These are phyloP conservation scores for Pyrenochaeta sp. DNA, from an alignment of 2,329 filamentous ascomycete genomes.

Conservation along the genomic window DNA sequence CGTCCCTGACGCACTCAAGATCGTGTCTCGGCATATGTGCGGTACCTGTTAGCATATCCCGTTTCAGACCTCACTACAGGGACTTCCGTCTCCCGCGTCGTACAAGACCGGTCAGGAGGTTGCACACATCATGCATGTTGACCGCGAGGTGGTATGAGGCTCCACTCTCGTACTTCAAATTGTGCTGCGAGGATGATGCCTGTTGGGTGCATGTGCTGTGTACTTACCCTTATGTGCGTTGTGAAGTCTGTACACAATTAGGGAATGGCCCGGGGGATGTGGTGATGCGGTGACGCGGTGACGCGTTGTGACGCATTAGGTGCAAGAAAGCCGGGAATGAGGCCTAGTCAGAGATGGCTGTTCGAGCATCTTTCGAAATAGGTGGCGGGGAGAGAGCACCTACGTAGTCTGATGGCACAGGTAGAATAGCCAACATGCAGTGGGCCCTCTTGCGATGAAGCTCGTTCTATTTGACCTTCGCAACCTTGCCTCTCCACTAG, in stretches of 20 bases:
- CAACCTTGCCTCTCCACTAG: too few relatives aligned
- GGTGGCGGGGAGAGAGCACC: too few relatives aligned
- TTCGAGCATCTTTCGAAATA: too few relatives aligned
- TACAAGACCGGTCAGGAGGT: not conserved
- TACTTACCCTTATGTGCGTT: not conserved
- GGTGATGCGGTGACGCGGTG: not conserved
- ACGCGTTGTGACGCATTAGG: too few relatives aligned
- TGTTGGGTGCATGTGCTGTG: not conserved
- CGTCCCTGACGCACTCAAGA: not conserved
- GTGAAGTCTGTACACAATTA: not conserved
- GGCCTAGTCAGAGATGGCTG: too few relatives aligned
- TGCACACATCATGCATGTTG: not conserved
- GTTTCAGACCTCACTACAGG: not conserved
- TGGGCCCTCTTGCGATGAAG: too few relatives aligned
- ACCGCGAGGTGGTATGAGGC: not conserved
- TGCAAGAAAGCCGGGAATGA: too few relatives aligned
- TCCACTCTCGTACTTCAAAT: not conserved
- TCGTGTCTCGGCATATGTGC: not conserved
- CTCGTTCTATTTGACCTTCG: too few relatives aligned
- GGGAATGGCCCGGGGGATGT: not conserved
- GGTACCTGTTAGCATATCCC: not conserved
- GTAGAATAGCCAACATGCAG: too few relatives aligned
- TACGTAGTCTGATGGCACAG: too few relatives aligned
- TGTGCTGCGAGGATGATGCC: not conserved
- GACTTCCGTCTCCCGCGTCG: not conserved